phyloP scores from a whole-genome alignment of 495 filamentous ascomycete genomes.

The Trichocladium antarcticum region DNA sequence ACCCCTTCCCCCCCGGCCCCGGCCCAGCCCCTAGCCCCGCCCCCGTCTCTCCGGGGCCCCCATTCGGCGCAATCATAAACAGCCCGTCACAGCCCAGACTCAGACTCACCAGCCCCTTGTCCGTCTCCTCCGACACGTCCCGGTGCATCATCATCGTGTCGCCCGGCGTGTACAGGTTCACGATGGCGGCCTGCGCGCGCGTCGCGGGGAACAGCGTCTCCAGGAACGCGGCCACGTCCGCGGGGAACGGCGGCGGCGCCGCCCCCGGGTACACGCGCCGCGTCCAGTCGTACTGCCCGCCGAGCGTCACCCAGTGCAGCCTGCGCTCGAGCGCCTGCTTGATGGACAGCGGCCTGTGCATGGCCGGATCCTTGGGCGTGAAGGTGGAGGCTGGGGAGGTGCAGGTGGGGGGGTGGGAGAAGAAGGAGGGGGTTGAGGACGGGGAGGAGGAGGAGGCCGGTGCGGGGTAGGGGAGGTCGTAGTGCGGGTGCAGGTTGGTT shows the following conservation, averaged over 20 bases:
- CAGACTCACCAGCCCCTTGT: constrained; percentile 65
- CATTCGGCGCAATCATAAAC: constrained; percentile 52
- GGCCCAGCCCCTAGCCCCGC: constrained; percentile 6
- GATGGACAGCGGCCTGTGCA: constrained; percentile 60
- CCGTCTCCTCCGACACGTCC: constrained; percentile 74
- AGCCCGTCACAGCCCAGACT: constrained; percentile 82
- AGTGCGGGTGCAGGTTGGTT: constrained; percentile 81
- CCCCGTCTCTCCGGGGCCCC: constrained; percentile 10
- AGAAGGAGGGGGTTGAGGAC: constrained; percentile 30
- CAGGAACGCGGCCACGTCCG: constrained; percentile 55
- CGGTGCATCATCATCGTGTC: constrained; percentile 83
- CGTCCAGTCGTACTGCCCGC: constrained; percentile 93
- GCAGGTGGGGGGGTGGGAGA: constrained; percentile 31
- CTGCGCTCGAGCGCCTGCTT: constrained; percentile 58
- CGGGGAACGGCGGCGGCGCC: constrained; percentile 59
- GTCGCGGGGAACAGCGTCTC: constrained; percentile 58
- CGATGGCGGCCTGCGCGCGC: constrained; percentile 72
- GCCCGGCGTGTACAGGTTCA: constrained; percentile 80
- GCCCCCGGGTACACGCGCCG: constrained; percentile 61
- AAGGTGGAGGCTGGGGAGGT: constrained; percentile 19
- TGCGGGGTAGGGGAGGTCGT: constrained; percentile 57
- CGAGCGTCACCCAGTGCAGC: constrained; percentile 85
- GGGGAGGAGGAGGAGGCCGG: constrained; percentile 6
- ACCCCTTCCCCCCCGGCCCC: constrained; percentile 25
- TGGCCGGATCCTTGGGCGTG: constrained; percentile 54